Evolutionary conservation across 345 rosid species (phyloP), one percentile per base, ranked within the genome.

Genomic region (Euclidium syriacum): DNA sequence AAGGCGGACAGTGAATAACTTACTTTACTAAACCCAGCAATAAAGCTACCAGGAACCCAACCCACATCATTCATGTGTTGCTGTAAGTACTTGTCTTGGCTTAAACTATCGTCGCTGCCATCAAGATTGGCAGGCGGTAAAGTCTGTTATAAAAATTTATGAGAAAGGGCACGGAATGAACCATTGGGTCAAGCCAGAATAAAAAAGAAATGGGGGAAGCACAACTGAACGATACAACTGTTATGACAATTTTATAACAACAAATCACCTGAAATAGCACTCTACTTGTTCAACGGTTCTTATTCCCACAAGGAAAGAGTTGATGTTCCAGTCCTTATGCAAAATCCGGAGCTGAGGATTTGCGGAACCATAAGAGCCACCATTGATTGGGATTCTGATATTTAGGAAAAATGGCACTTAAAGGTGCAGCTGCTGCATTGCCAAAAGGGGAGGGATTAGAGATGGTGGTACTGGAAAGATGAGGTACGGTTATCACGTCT

Each of bases 61-160:
- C 95, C 95, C 63, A 81, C 83, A 3, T 75, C 85, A 79, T 87
- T 91, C 95, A 85, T 87, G 68, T 83, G 77, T 65, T 50, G 73
- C 74, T 87, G 80, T 83, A 87, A 73, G 79, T 60, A 87, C 43
- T 47, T 68, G 56, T 87, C 91, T 67, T 60, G 79, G 42, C 80
- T 64, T 74, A 87, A 78, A 75, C 84, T 87, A 46, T 78, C 86
- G 43, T 69, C 61, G 71, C 95, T 87, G 85, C 80, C 79, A 44
- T 44, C 9, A 19, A 43, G n/a, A 7, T 44, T 44, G 16, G 2
- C 10, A 19, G 42, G 2, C 15, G 42, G 2, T 38, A 38, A 38
- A 38, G 42, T 38, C 12, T 10, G 49, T 59, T 49, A 7, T n/a
- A 11, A 44, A 38, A 14, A 38, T 38, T 7, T 38, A 4, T 10